These are phyloP conservation scores for Chondrus crispus DNA, from an alignment of 23 red algal species.

Conservation along the genomic window DNA sequence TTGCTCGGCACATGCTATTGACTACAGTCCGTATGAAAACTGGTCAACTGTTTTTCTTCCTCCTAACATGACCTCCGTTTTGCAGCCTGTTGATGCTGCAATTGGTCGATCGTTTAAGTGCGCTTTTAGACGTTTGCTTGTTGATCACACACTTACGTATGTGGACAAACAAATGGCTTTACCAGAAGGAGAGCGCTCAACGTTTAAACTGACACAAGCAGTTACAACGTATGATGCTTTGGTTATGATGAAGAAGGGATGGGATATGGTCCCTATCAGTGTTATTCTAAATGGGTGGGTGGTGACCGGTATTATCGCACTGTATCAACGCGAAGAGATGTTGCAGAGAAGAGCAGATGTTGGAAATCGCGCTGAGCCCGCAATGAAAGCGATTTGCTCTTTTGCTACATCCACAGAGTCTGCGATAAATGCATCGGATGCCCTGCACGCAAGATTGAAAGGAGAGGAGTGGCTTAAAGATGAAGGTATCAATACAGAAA, in stretches of 20 bases:
- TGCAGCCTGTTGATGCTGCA: background rate
- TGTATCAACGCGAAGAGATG: too few relatives aligned
- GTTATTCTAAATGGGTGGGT: background rate
- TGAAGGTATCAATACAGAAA: too few relatives aligned
- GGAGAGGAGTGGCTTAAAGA: too few relatives aligned
- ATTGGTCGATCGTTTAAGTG: background rate
- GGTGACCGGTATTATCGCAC: too few relatives aligned
- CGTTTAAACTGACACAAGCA: background rate
- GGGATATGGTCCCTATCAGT: background rate
- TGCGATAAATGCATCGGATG: too few relatives aligned
- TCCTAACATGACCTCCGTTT: background rate
- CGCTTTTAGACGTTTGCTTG: background rate
- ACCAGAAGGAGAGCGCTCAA: background rate
- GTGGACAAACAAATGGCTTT: background rate
- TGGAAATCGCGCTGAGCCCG: too few relatives aligned
- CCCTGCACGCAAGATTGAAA: too few relatives aligned
- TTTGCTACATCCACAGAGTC: too few relatives aligned
- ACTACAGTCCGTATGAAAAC: background rate
- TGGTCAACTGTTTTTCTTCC: background rate
- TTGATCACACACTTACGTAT: background rate
- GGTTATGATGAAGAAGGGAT: background rate
- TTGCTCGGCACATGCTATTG: background rate
- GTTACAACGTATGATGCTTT: background rate
- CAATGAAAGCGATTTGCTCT: too few relatives aligned
- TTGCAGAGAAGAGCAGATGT: too few relatives aligned